Evolutionary conservation across 176 grass and related monocot species (phyloP).

Genomic region (Stipa capillata): DNA sequence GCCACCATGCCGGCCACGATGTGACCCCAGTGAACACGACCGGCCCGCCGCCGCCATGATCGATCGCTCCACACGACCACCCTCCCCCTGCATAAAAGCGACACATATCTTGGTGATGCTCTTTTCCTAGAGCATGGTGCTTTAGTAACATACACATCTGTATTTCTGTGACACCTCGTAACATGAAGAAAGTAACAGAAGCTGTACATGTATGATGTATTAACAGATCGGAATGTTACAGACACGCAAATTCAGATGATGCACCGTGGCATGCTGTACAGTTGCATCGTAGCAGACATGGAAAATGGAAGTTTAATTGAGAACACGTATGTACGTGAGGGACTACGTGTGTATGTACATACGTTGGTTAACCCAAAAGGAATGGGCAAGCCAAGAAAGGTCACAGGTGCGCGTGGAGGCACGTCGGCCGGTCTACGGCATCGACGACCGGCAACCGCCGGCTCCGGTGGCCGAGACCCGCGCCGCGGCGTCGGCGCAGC

Average conservation of each 20-base stretch:
- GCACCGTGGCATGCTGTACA: not conserved
- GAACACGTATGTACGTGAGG: too few species aligned
- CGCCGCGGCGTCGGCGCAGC: not conserved
- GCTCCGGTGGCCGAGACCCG: not conserved
- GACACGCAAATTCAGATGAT: not conserved
- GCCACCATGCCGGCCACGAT: not conserved
- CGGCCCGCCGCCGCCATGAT: not conserved
- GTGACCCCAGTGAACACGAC: not conserved
- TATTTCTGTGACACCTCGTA: too few species aligned
- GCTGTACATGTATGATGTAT: not conserved
- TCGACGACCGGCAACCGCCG: conserved; percentile 10
- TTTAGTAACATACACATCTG: too few species aligned
- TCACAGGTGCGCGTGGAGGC: not conserved
- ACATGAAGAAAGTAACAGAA: not conserved
- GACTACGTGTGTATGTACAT: not conserved
- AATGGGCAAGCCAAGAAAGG: not conserved
- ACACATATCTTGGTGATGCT: not conserved
- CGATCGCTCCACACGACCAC: not conserved
- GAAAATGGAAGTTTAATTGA: not conserved
- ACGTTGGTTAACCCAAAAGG: not conserved
- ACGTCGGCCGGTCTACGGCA: not conserved
- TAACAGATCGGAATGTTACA: not conserved
- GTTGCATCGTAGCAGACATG: not conserved
- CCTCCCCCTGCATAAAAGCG: not conserved
- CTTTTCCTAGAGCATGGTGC: too few species aligned